Evolutionary conservation across 192 early-diverging fungal species (phyloP), one percentile per base, ranked within the genome.

Genomic region (Chytriomyces sp.): DNA sequence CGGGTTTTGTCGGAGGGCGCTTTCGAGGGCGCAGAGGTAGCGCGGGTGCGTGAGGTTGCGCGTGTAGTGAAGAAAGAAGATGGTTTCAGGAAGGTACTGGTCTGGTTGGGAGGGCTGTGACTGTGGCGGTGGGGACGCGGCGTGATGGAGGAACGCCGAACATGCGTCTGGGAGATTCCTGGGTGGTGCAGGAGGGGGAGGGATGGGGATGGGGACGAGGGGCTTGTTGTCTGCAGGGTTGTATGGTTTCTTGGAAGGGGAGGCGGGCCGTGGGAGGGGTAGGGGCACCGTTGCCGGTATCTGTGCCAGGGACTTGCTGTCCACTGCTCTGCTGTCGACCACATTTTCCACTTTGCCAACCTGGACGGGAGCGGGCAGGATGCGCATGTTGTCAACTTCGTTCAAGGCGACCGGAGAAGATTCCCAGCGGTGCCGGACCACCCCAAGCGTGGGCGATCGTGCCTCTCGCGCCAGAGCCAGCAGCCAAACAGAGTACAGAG

Each of bases 21-120:
- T 68, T 69, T 79, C 78, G 37, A 79, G 52, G 12, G 78, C 38
- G 33, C 78, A 79, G 7, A 77, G 62, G 39, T 79, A 79, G 19
- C 78, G 68, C 26, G 38, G 60, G 5, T 30, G 56, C 0, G 69
- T 59, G 8, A 79, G 59, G 12, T 32, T 28, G 7, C 36, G 40
- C 44, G 77, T 77, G 70, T 69, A 79, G 70, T 77, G 68, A n/a
- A 79, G 37, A 41, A 73, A 77, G 56, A 57, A 58, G 52, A 79
- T 66, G 33, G 22, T 39, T 66, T 62, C 70, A n/a, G 75, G 70
- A 7, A 64, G 44, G 19, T 64, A 2, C 26, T 38, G n/a, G 12
- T 59, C 1, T 49, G 14, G 44, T n/a, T n/a, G n/a, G 44, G 44
- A 49, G 44, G 22, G 44, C 22, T 14, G 44, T 14, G 22, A 14